These are phyloP conservation scores for Mycena latifolia DNA, from an alignment of 768 basidiomycete genomes.

Conservation along the genomic window DNA sequence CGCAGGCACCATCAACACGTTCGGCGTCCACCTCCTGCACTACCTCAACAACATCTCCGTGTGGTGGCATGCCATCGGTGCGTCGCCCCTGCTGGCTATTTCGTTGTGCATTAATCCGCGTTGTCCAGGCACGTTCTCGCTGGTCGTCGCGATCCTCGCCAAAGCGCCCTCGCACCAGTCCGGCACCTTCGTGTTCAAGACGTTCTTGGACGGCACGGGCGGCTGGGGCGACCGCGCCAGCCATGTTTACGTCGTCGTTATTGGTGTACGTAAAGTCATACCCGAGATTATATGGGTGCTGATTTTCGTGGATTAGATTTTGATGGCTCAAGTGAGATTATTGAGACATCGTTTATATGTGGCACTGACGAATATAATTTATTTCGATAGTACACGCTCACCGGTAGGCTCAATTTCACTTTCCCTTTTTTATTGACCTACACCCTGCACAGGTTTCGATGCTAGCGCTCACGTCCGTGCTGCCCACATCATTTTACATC, in stretches of 20 bases:
- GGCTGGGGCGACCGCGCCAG: slow-evolving; percentile 81
- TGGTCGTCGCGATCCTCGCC: slow-evolving; percentile 77
- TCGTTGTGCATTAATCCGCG: neutral
- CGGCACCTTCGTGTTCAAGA: slow-evolving; percentile 75
- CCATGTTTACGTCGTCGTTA: slow-evolving; percentile 75
- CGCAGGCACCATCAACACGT: slow-evolving; percentile 75
- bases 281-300: neutral
- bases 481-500: neutral
- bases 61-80: slow-evolving; percentile 77
- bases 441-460: slow-evolving; percentile 66
- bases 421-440: neutral
- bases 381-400: slow-evolving; percentile 68
- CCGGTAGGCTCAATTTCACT: slow-evolving; percentile 53
- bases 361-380: neutral
- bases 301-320: slow-evolving; percentile 49
- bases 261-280: slow-evolving; percentile 55
- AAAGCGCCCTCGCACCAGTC: slow-evolving; percentile 80
- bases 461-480: slow-evolving; percentile 72
- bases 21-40: slow-evolving; percentile 74
- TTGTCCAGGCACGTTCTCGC: slow-evolving; percentile 61
- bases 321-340: slow-evolving; percentile 71
- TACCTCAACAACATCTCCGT: slow-evolving; percentile 81
- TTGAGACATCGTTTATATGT: neutral
- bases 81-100: neutral
- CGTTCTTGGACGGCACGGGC: slow-evolving; percentile 80